Conservation (phyloP, 495 filamentous ascomycete species). For the Aspergillus hancockii region DNA sequence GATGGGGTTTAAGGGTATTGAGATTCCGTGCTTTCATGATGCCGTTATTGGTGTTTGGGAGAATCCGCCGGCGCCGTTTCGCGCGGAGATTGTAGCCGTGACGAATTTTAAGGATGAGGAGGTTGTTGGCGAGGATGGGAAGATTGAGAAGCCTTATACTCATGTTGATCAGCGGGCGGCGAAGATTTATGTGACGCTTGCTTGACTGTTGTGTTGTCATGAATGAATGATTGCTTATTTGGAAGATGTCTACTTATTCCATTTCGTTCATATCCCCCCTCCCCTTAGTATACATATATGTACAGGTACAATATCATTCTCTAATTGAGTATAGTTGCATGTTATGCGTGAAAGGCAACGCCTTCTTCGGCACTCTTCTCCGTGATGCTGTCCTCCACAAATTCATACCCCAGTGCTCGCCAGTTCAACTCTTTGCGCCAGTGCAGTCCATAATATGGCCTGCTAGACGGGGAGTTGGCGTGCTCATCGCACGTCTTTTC, state of each 20-base stretch:
- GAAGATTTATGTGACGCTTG: not conserved
- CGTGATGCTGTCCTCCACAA: constrained; percentile 41
- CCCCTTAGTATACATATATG: no score
- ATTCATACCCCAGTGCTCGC: constrained; percentile 86
- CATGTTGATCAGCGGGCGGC: not conserved
- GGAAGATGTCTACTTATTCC: no score
- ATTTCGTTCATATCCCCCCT: no score
- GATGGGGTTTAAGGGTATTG: constrained; percentile 35
- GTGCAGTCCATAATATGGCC: constrained; percentile 72
- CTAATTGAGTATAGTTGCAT: constrained; percentile 1
- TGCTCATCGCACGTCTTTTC: constrained; percentile 49
- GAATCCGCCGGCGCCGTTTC: constrained; percentile 38
- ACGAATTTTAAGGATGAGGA: not conserved
- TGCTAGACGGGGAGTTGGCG: constrained; percentile 17
- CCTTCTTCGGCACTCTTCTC: constrained; percentile 10
- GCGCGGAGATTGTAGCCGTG: constrained; percentile 1
- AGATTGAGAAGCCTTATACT: not conserved
- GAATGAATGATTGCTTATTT: no score
- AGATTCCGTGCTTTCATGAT: constrained; percentile 36
- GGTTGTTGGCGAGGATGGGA: not conserved
- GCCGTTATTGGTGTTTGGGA: constrained; percentile 35
- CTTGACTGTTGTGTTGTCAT: no score
- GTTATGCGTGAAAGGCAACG: constrained; percentile 25
- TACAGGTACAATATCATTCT: not conserved
- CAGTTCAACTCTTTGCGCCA: constrained; percentile 95